Percentiles rank a stretch among this genome's conserved stretches.
These are phyloP conservation scores for Adansonia madagascariensis DNA, from an alignment of 441 rosid genomes.

Conservation along the genomic window DNA sequence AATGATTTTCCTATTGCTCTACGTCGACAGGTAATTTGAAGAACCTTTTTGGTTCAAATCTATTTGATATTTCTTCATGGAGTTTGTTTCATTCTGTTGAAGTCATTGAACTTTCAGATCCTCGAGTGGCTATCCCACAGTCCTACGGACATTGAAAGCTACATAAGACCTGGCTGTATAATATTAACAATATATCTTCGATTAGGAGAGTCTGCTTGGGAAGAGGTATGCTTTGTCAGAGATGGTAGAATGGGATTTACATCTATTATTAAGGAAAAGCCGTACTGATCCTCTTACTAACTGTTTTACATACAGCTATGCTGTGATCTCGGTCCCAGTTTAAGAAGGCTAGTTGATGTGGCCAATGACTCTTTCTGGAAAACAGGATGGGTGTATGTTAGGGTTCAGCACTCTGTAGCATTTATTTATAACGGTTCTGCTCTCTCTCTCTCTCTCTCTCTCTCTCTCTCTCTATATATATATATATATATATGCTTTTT, in stretches of 20 bases:
- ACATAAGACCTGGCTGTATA: slow-evolving; percentile 56
- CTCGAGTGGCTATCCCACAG: slow-evolving; percentile 52
- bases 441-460: slow-evolving; percentile 19
- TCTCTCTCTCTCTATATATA: not conserved
- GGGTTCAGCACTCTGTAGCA: slow-evolving; percentile 44
- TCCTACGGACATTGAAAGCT: slow-evolving; percentile 56
- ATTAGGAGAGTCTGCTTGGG: slow-evolving; percentile 41
- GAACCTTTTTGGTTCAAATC: slow-evolving; percentile 19
- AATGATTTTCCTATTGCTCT: slow-evolving; percentile 43
- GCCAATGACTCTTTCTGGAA: slow-evolving; percentile 48
- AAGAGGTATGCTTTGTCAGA: slow-evolving; percentile 42
- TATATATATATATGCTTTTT: not conserved
- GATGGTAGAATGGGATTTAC: slow-evolving; percentile 11
- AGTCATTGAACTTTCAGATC: slow-evolving; percentile 39
- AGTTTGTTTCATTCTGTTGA: slow-evolving; percentile 24
- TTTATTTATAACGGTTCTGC: slow-evolving; percentile 43
- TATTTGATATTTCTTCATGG: slow-evolving; percentile 15
- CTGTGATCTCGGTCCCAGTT: slow-evolving; percentile 42
- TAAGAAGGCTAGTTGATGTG: slow-evolving; percentile 42
- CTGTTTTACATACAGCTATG: slow-evolving; percentile 38
- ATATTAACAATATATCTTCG: slow-evolving; percentile 51
- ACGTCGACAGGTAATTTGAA: slow-evolving; percentile 47
- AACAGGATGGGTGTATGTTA: slow-evolving; percentile 49
- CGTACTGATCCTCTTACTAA: slow-evolving; percentile 12
- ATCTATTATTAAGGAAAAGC: slow-evolving; percentile 3